Evolutionary conservation across 345 rosid genomes (phyloP).

Genomic region (Eucalyptus erythrocorys): DNA sequence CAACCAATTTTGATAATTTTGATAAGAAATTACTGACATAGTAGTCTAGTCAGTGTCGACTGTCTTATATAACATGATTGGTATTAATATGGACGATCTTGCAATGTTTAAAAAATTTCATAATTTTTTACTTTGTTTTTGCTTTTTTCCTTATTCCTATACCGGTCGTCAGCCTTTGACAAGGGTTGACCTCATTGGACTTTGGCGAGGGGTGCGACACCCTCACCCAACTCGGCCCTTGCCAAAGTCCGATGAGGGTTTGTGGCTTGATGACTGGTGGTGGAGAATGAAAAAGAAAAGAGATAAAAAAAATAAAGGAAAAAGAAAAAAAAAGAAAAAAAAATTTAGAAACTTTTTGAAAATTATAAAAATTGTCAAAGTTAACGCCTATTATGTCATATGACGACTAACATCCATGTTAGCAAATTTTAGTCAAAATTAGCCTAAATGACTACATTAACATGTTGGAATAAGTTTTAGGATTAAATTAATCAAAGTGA

Average conservation of each 20-base stretch:
- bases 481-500: neutral
- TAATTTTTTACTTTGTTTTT: neutral
- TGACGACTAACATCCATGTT: rapidly evolving
- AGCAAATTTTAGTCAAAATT: neutral
- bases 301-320: neutral
- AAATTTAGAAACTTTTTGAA: rapidly evolving
- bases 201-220: rapidly evolving
- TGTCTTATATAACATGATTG: neutral
- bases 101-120: neutral
- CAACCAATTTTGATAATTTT: neutral
- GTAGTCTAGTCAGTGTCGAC: rapidly evolving
- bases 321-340: neutral
- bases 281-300: neutral
- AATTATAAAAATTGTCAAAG: neutral
- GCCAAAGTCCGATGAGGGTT: neutral
- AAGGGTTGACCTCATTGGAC: neutral
- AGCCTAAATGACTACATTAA: neutral
- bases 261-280: neutral
- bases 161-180: rapidly evolving
- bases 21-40: rapidly evolving
- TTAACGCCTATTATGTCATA: rapidly evolving
- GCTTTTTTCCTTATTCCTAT: neutral
- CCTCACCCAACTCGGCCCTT: neutral
- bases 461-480: neutral
- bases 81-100: neutral